phyloP scores from a whole-genome alignment of 1,284 basidiomycete species.

The Ustilago loliicola region DNA sequence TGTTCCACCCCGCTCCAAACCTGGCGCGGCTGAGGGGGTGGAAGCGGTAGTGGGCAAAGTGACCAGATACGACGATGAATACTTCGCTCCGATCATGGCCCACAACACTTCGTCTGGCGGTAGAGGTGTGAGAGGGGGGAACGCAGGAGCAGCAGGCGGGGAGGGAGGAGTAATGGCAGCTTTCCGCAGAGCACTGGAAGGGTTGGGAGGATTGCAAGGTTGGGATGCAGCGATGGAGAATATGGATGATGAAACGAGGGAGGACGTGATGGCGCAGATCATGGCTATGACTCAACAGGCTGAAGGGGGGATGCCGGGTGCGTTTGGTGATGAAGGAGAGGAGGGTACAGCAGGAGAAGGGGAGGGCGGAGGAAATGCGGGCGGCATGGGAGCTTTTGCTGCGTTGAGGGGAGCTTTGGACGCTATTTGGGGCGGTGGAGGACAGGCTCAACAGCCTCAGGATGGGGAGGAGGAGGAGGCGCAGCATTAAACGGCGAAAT shows the following conservation, averaged over 20 bases:
- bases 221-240: constrained; percentile 57
- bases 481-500: too few relatives aligned
- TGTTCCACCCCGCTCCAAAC: constrained; percentile 54
- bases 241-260: constrained; percentile 62
- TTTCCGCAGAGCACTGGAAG: constrained; percentile 42
- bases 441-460: constrained; percentile 2
- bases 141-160: not conserved
- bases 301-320: constrained; percentile 39
- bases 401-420: constrained; percentile 42
- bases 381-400: constrained; percentile 30
- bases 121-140: constrained; percentile 2
- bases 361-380: constrained; percentile 13
- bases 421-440: constrained; percentile 39
- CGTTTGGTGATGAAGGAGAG: constrained; percentile 17
- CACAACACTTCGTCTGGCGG: constrained; percentile 2
- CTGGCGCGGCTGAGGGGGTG: not conserved
- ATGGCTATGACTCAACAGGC: constrained; percentile 43
- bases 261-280: constrained; percentile 58
- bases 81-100: constrained; percentile 54
- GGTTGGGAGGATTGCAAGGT: constrained; percentile 32
- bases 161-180: constrained; percentile 39
- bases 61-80: constrained; percentile 63
- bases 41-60: constrained; percentile 20
- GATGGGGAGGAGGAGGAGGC: constrained; percentile 6
- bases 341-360: constrained; percentile 18